Percentiles rank a stretch among this genome's conserved stretches.
Evolutionary conservation across 495 filamentous ascomycete genomes (phyloP).

Genomic region (Annulohypoxylon nitens): DNA sequence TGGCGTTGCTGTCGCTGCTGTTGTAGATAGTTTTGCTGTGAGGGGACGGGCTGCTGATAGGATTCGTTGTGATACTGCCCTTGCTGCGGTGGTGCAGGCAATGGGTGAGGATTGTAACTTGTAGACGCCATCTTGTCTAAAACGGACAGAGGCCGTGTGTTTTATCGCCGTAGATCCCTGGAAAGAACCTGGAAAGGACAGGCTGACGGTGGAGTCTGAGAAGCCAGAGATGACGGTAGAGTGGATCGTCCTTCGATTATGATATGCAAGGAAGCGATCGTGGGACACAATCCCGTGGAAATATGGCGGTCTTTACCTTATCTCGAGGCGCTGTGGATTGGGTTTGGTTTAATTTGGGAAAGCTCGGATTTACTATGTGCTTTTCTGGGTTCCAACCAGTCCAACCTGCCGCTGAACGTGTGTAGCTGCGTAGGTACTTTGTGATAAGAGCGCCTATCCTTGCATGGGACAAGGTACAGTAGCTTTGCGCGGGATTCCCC

Average conservation of each 20-base stretch:
- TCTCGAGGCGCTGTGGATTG: constrained; percentile 31
- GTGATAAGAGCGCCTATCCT: constrained; percentile 43
- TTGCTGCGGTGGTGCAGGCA: constrained; percentile 50
- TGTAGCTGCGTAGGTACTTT: constrained; percentile 24
- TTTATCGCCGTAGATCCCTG: constrained; percentile 46
- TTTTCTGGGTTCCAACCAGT: neutral
- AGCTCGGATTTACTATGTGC: constrained; percentile 19
- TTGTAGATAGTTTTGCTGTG: constrained; percentile 46
- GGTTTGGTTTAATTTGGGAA: constrained; percentile 35
- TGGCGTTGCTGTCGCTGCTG: constrained; percentile 49
- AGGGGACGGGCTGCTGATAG: constrained; percentile 43
- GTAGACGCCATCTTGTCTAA: constrained; percentile 51
- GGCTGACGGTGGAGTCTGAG: constrained; percentile 41
- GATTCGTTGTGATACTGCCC: constrained; percentile 46
- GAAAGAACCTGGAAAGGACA: constrained; percentile 43
- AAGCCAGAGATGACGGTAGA: constrained; percentile 38
- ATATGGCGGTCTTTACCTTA: constrained; percentile 35
- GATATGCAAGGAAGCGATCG: constrained; percentile 50
- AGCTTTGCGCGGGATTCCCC: constrained; percentile 29
- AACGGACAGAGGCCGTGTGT: constrained; percentile 31
- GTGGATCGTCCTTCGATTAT: constrained; percentile 46
- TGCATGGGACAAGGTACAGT: constrained; percentile 19
- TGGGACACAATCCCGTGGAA: constrained; percentile 39
- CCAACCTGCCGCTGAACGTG: neutral
- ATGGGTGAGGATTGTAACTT: constrained; percentile 46